Base-by-base conservation (phyloP, 73 alveolate species). In the Tetrahymena thermophila region DNA sequence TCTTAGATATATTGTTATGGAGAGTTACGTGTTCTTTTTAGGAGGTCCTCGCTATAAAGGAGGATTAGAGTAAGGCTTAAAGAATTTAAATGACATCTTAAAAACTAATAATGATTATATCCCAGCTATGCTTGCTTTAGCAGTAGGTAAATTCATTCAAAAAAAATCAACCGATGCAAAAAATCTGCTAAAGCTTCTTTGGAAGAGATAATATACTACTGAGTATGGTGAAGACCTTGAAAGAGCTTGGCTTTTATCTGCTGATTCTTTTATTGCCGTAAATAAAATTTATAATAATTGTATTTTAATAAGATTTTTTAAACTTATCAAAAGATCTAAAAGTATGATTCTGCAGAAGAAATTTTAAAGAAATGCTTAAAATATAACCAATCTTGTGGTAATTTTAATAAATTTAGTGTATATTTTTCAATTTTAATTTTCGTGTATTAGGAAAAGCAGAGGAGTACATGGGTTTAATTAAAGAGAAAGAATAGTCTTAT, bases 221-320 rank as follows among this genome's bases (percentile, higher is more conserved):
- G 97, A 94, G 25, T 95, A 93, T 94, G 97, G 99, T 94, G 99
- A 98, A 84, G 99, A 98, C 84, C 98, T 96, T 94, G 99, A 99
- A 97, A 98, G 98, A 95, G 99, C 99, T 21, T 99, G 99, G 98
- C 97, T 99, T 56, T 96, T 99, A 84, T 96, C 97, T 94, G 99
- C 99, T 37, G 99, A 99, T 94, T 96, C 98, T 85, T 97, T 96
- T 95, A 98, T 99, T 95, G 94, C 97, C 93, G 89, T 71, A 71
- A 71, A 28, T 19, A 50, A 50, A 19, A 5, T 71, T 71, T 8
- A 71, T n/a, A 71, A 71, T 3, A 19, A 1, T 23, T 71, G 35
- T 25, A 19, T 71, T 19, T 28, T 3, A 23, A 71, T 25, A 3
- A 8, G 0, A 71, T 25, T 71, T 17, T 4, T 1, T 71, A 11